phyloP scores from a whole-genome alignment of 768 basidiomycete species.

The Termitomyces sp. region DNA sequence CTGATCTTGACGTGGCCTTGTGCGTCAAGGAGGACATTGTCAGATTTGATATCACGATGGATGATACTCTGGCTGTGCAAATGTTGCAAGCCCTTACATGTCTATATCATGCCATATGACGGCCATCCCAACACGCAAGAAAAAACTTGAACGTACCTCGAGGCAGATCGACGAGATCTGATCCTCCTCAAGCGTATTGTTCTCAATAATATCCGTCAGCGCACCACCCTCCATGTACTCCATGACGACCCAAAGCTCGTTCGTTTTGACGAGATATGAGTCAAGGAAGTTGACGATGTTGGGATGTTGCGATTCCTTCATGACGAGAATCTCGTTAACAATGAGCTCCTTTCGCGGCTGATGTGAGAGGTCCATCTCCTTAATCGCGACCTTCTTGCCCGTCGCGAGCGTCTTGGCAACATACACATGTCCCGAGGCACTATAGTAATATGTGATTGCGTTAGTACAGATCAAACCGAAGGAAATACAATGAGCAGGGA shows the following conservation, averaged over 20 bases:
- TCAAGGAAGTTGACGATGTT: conserved; percentile 97
- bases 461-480: conserved; percentile 10
- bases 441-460: conserved; percentile 32
- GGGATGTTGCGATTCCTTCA: conserved; percentile 97
- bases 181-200: conserved; percentile 91
- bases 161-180: conserved; percentile 89
- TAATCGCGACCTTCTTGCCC: conserved; percentile 91
- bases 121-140: not conserved
- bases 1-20: conserved; percentile 96
- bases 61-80: conserved; percentile 93
- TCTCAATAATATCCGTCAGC: conserved; percentile 95
- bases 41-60: conserved; percentile 95
- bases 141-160: conserved; percentile 54
- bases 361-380: conserved; percentile 95
- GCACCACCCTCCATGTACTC: conserved; percentile 99
- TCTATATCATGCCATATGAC: conserved; percentile 39
- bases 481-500: not conserved
- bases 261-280: conserved; percentile 81
- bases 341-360: conserved; percentile 97
- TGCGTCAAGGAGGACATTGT: conserved; percentile 91
- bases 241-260: conserved; percentile 97
- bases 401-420: conserved; percentile 87
- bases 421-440: conserved; percentile 96
- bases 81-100: conserved; percentile 92
- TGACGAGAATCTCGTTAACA: conserved; percentile 96